These are phyloP conservation scores for Sarocladiaceae sp. DNA, from an alignment of 2,329 filamentous ascomycete genomes.

Conservation along the genomic window DNA sequence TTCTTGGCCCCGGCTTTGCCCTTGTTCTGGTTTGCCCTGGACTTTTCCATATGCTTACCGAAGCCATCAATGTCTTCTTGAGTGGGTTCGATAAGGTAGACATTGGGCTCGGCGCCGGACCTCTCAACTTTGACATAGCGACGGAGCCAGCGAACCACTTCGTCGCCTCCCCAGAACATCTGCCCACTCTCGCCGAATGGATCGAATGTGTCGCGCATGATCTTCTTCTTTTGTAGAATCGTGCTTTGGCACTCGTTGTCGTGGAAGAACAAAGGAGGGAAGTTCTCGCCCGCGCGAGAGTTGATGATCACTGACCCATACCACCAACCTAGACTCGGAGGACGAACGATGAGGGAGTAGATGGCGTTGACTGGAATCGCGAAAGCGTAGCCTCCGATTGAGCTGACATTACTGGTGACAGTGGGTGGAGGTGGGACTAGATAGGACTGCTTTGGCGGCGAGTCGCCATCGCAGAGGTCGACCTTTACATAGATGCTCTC, in stretches of 20 bases:
- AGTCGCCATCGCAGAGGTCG: conserved; percentile 76
- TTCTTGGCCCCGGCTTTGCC: conserved; percentile 29
- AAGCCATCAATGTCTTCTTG: conserved; percentile 83
- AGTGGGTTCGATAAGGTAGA: conserved; percentile 85
- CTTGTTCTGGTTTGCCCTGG: conserved; percentile 23
- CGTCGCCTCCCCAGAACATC: conserved; percentile 97
- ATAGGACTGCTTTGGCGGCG: conserved; percentile 79
- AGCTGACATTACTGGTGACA: conserved; percentile 68
- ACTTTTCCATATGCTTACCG: conserved; percentile 42
- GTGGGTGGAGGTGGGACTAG: conserved; percentile 90
- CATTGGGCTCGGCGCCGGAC: conserved; percentile 80
- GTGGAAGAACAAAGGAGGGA: conserved; percentile 95
- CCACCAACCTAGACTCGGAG: conserved; percentile 97
- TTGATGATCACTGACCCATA: conserved; percentile 96
- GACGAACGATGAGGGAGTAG: conserved; percentile 84
- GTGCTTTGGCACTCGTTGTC: conserved; percentile 96
- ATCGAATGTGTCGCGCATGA: conserved; percentile 80
- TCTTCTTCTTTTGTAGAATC: conserved; percentile 86
- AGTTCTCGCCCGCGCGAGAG: conserved; percentile 82
- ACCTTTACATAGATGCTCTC: conserved; percentile 93
- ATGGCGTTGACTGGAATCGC: conserved; percentile 86
- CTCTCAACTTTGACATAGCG: conserved; percentile 79
- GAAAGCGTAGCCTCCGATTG: conserved; percentile 81
- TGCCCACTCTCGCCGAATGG: conserved; percentile 80
- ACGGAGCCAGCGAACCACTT: conserved; percentile 86